Base-by-base conservation (phyloP, 192 early-diverging fungal species). In the Podila verticillata region DNA sequence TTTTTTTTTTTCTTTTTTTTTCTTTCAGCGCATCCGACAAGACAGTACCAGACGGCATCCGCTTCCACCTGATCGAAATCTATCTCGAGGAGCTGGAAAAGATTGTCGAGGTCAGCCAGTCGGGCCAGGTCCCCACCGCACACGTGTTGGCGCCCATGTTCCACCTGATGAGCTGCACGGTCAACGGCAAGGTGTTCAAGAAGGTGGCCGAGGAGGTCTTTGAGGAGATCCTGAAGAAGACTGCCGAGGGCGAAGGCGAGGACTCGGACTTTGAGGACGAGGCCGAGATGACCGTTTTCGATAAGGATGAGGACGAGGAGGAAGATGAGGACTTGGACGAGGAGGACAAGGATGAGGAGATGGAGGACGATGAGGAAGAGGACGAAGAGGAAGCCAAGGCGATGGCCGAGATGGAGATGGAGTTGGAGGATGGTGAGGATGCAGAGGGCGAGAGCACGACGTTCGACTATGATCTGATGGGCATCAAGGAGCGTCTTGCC, bases 61-160 rank as follows among this genome's bases (percentile, higher is more conserved):
- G 88, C 48, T 95, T 90, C 79, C 94, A 95, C 62, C 77, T 91
- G 49, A 73, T 85, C 35, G 92, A 94, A 83, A 88, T 89, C 24
- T 94, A 89, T 83, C 70, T 93, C 56, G 89, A 91, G 2, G 93
- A 95, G 77, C 74, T 94, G 36, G 86, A 91, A 59, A 91, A 91
- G 54, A 82, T 87, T 5, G 75, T 92, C 12, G 70, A 81, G n/a
- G 79, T 83, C 47, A 72, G 83, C 34, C 83, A 82, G 13, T 72
- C 72, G 20, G 72, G 70, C 30, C 54, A 84, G 17, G 75, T 89
- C 29, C 87, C 86, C 9, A 83, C 84, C 17, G 73, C 87, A 20
- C 73, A 72, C 48, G 72, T 93, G 7, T 67, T 88, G 39, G 65
- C 72, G 32, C 89, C 92, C 20, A 85, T 91, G 68, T 85, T 83